Evolutionary conservation across 1,139 yeast genomes (phyloP), one percentile per base, ranked within the genome.

Genomic region (Yamadazyma oceani): DNA sequence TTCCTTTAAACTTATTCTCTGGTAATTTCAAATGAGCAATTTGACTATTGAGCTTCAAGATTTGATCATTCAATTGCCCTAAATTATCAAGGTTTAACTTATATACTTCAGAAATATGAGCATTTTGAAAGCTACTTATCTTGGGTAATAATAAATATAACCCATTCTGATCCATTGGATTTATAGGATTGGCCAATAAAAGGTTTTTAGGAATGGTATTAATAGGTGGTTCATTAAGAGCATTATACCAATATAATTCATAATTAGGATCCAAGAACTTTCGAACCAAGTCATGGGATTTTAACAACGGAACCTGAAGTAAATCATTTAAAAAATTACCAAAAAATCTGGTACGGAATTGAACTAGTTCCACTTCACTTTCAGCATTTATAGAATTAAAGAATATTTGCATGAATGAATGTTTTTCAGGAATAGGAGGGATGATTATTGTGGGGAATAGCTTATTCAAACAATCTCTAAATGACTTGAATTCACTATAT

Each of bases 381-480:
- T 65, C 49, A 40, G 54, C 63, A 43, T 69, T 66, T 38, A 71
- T 53, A 24, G 75, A 62, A 39, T 67, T 69, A 39, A 70, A 53
- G 35, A 72, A 54, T 42, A 66, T 69, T 31, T 69, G 61, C 38
- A 71, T 53, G 6, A 78, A 46, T 1, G 82, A 69, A 48, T 78
- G 83, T 45, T 77, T 78, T 45, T 75, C 82, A 0, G 83, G 83
- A 12, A 78, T 71, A 2, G 82, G 80, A 2, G 83, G 82, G 9
- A 78, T 61, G 12, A 77, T 63, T 27, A 69, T 54, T 1, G 79
- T 73, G 4, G 82, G 82, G 45, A 64, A 75, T 32, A 76, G 56
- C 48, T 64, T 64, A 32, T 66, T 54, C 27, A 78, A 51, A 43
- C 62, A 65, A 36, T 68, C 71, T 32, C 82, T 57, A 7, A 77